These are phyloP conservation scores for Cynara cardunculus DNA, from an alignment of 129 eudicot genomes.

Conservation along the genomic window DNA sequence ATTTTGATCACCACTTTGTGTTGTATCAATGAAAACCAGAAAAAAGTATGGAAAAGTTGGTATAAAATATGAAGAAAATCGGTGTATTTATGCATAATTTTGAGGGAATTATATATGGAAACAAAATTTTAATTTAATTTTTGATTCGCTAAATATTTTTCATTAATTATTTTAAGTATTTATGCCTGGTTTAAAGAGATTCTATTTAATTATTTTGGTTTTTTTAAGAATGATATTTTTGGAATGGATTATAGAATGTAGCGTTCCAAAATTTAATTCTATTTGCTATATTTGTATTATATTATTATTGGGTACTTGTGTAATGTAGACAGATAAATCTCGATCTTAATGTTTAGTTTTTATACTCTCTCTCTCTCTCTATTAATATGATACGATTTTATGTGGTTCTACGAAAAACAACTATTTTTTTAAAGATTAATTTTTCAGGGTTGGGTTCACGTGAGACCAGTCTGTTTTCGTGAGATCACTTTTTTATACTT, in stretches of 20 bases:
- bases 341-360: too few relatives aligned
- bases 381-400: too few relatives aligned
- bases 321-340: too few relatives aligned
- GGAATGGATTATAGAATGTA: not conserved
- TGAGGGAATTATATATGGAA: constrained; percentile 8
- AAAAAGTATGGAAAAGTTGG: not conserved
- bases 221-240: not conserved
- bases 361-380: too few relatives aligned
- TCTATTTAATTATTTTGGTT: not conserved
- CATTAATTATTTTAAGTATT: constrained; percentile 14
- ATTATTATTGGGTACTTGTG: too few relatives aligned
- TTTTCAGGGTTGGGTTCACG: too few relatives aligned
- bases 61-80: not conserved
- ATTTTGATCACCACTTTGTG: not conserved
- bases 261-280: constrained; percentile 16
- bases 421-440: too few relatives aligned
- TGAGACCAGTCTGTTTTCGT: too few relatives aligned
- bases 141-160: constrained; percentile 10
- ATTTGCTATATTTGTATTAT: not conserved
- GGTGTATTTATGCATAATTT: constrained; percentile 14
- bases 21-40: not conserved
- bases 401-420: too few relatives aligned
- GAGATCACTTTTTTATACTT: too few relatives aligned
- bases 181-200: constrained; percentile 21
- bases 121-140: not conserved